These are phyloP conservation scores for Elsinoe perseae DNA, from an alignment of 2,329 filamentous ascomycete genomes.

Conservation along the genomic window DNA sequence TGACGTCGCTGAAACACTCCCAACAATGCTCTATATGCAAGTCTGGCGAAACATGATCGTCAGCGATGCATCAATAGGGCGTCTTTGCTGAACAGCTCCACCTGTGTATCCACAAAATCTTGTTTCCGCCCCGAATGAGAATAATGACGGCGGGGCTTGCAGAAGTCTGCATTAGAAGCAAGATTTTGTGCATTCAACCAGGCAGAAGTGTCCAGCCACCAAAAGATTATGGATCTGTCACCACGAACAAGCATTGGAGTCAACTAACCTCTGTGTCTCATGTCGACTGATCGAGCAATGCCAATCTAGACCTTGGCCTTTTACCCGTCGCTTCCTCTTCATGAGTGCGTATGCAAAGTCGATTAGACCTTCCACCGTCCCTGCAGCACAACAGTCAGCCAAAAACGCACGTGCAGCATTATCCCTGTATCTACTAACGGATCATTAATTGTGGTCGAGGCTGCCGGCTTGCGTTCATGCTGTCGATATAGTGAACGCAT, in stretches of 20 bases:
- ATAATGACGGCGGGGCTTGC: constrained; percentile 12
- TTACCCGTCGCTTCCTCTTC: constrained; percentile 38
- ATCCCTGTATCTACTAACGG: constrained; percentile 34
- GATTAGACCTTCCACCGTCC: constrained; percentile 58
- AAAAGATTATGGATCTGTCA: not conserved
- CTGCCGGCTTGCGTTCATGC: constrained; percentile 50
- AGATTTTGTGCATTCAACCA: not conserved
- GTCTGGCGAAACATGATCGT: constrained; percentile 36
- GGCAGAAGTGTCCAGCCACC: not conserved
- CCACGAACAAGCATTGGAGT: constrained; percentile 14
- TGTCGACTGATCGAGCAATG: constrained; percentile 51
- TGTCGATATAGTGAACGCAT: constrained; percentile 53
- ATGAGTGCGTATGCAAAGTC: constrained; percentile 58
- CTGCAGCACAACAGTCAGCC: constrained; percentile 32
- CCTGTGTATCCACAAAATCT: not conserved
- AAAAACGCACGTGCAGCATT: constrained; percentile 1
- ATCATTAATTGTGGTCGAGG: constrained; percentile 55
- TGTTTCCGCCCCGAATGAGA: not conserved
- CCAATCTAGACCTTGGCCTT: constrained; percentile 35
- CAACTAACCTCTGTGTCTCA: constrained; percentile 56
- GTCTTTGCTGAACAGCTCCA: not conserved
- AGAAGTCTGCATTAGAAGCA: not conserved
- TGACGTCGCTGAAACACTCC: constrained; percentile 63
- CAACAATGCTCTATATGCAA: constrained; percentile 63
- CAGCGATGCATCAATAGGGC: constrained; percentile 2